phyloP scores from a whole-genome alignment of 2,329 filamentous ascomycete genomes.

The Pseudogymnoascus sp. region DNA sequence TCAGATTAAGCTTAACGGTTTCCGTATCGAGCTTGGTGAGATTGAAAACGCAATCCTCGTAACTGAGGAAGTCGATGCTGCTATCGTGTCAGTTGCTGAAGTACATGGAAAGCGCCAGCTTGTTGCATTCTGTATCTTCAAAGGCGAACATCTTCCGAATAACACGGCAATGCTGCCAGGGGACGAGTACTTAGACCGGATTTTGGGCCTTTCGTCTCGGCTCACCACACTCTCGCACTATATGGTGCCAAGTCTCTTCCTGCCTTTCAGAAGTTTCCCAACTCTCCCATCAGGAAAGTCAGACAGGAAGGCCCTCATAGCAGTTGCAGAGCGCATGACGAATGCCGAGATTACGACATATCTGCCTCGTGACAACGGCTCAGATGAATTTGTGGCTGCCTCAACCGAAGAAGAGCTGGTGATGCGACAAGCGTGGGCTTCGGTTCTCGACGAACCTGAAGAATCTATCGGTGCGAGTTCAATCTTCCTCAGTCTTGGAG shows the following conservation, averaged over 20 bases:
- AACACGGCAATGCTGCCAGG: background rate
- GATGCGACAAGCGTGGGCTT: constrained; percentile 31
- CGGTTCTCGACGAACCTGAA: constrained; percentile 31
- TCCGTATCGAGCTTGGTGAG: constrained; percentile 37
- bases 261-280: background rate
- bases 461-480: constrained; percentile 25
- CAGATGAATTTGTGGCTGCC: constrained; percentile 10
- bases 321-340: background rate
- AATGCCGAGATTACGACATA: background rate
- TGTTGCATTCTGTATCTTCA: constrained; percentile 7
- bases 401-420: constrained; percentile 16
- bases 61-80: background rate
- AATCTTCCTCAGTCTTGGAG: constrained; percentile 33
- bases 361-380: background rate
- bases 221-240: background rate
- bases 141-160: constrained; percentile 1
- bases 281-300: background rate
- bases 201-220: background rate
- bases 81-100: constrained; percentile 2
- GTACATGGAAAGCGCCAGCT: constrained; percentile 5
- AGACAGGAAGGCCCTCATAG: background rate
- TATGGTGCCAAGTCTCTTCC: background rate
- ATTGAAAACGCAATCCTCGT: constrained; percentile 27
- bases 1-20: constrained; percentile 43
- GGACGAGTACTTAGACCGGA: background rate